Base-by-base conservation (phyloP, 768 basidiomycete genomes). In the Boletus vinaceobasis region DNA sequence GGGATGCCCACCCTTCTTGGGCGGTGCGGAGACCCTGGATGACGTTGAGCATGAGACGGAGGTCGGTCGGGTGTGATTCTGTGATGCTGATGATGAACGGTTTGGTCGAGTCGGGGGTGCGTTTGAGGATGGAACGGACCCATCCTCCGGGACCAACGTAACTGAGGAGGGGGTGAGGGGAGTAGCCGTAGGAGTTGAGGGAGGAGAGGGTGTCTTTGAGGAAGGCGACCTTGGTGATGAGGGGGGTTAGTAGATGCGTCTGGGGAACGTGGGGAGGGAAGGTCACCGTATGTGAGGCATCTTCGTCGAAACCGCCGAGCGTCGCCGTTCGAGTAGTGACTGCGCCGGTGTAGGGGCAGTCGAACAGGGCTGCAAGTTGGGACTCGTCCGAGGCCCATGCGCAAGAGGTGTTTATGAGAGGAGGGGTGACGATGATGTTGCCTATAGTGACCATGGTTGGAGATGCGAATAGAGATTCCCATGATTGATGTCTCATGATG, bases 111-210 rank as follows among this genome's bases (percentile, higher is more conserved):
- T 59, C 38, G 14, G 72, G 58, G 37, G 67, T 71, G 11, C 72
- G 71, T 14, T 58, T 63, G 56, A 81, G 68, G 40, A 83, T 62
- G 36, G 75, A 66, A 17, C 70, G 66, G 43, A 90, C 73, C 86
- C 87, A 90, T 47, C 65, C 69, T 33, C 23, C 36, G 7, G 63
- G 58, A 7, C 65, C 65, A 42, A 91, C 66, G 72, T 93, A 94
- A 23, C 65, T 60, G n/a, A 74, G 63, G 40, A 94, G 78, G 6
- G 87, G 82, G 62, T 86, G 78, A 0, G 90, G 92, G 8, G 90
- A 93, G 72, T 93, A 95, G 23, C 92, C 92, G 69, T 90, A 94
- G 0, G 87, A 88, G 67, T 94, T 94, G 56, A 91, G 65, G 15
- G 91, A 84, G n/a, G 88, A 78, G 36, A 77, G 59, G 9, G 74